phyloP scores from a whole-genome alignment of 352 stramenopile genomes.

The Phytophthora macrochlamydospora region DNA sequence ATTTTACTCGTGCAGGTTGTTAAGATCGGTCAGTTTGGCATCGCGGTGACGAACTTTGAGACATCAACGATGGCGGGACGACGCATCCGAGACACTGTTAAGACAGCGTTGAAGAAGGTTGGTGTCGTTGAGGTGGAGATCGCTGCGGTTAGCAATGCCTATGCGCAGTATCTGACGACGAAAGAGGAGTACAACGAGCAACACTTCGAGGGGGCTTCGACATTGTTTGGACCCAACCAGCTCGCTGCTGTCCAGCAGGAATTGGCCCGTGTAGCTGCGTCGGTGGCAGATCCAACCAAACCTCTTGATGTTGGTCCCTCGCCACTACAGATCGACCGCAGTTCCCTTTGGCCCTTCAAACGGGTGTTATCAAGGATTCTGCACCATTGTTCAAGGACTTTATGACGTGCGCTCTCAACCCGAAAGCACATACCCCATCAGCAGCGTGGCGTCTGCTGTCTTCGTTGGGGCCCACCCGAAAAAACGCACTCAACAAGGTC shows the following conservation, averaged over 20 bases:
- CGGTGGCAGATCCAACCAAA: slow-evolving; percentile 21
- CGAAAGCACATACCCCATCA: slow-evolving; percentile 22
- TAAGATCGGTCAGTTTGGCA: background rate
- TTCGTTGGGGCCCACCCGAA: slow-evolving; percentile 29
- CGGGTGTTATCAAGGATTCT: slow-evolving; percentile 39
- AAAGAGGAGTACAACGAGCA: slow-evolving; percentile 55
- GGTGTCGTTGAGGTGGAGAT: slow-evolving; percentile 48
- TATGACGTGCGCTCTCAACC: slow-evolving; percentile 27
- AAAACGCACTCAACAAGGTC: slow-evolving; percentile 35
- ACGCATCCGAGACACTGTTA: slow-evolving; percentile 39
- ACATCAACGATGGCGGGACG: slow-evolving; percentile 58
- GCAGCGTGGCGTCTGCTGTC: slow-evolving; percentile 27
- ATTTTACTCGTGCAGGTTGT: slow-evolving; percentile 56
- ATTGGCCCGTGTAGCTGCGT: slow-evolving; percentile 5
- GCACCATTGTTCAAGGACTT: slow-evolving; percentile 22
- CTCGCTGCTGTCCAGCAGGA: slow-evolving; percentile 9
- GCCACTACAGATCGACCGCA: slow-evolving; percentile 38
- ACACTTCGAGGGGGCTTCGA: slow-evolving; percentile 68
- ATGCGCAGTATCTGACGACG: slow-evolving; percentile 46
- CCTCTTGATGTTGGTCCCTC: slow-evolving; percentile 33
- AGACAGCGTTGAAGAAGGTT: slow-evolving; percentile 20
- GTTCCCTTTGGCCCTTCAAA: slow-evolving; percentile 35
- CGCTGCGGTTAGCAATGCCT: slow-evolving; percentile 42
- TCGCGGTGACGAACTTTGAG: slow-evolving; percentile 56
- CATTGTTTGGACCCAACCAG: slow-evolving; percentile 64